Evolutionary conservation across 495 filamentous ascomycete genomes (phyloP), one percentile per base, ranked within the genome.

Genomic region (Xylaria venustula): DNA sequence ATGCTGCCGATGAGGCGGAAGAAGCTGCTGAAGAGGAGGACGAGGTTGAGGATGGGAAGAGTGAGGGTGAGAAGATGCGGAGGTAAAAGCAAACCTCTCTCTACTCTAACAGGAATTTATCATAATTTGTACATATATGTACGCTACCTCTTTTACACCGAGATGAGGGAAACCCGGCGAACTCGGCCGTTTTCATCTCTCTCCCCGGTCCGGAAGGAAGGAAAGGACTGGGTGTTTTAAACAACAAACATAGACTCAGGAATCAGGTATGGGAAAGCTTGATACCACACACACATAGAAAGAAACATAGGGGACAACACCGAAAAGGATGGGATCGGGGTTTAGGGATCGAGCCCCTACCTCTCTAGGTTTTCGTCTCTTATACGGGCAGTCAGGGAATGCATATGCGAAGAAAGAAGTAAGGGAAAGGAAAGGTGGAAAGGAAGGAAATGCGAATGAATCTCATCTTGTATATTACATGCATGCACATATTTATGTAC

Each of bases 21-120:
- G 78, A 75, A 36, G 40, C 62, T 12, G 69, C 68, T 9, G 72
- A 72, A 12, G 72, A 72, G n/a, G 73, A 76, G 32, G 41, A 65
- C n/a, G 58, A 66, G 20, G 57, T 45, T 6, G 58, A 37, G 26
- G 61, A 59, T n/a, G n/a, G n/a, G n/a, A n/a, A n/a, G n/a, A n/a
- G n/a, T n/a, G 58, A 66, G 20, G 57, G 49, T 6, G 58, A 37
- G 26, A 63, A 59, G 44, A 20, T 1, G 20, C 45, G n/a, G 22
- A 58, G 58, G 55, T 62, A 63, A 41, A 55, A 26, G 23, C 14
- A 3, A 42, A 7, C 2, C 11, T 47, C n/a, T 19, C n/a, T 1
- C 22, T 4, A 17, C 7, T 36, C 28, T 32, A 8, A 14, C 22
- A 19, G 7, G 7, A 9, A 14, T 41, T 9, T 41, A 41, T 41